phyloP scores from a whole-genome alignment of 2,329 filamentous ascomycete genomes.

The Fusarium tanahbumbuense region DNA sequence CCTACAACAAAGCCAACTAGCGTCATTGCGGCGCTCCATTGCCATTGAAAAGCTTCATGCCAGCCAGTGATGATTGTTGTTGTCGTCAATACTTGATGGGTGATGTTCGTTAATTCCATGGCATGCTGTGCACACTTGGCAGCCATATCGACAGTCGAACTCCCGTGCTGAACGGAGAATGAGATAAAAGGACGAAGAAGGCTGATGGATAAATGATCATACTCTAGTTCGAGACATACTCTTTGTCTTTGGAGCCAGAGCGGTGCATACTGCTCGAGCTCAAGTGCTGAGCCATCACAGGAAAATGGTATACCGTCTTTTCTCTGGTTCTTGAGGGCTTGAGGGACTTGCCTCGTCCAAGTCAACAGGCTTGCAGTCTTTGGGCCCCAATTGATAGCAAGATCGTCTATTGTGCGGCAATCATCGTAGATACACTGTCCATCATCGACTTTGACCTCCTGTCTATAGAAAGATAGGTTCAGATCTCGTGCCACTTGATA shows the following conservation, averaged over 20 bases:
- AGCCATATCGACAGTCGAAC: background rate
- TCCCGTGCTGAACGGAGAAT: background rate
- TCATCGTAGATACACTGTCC: conserved; percentile 2
- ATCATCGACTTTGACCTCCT: background rate
- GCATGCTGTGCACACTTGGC: conserved; percentile 6
- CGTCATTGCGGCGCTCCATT: conserved; percentile 18
- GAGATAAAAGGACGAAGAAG: conserved; percentile 19
- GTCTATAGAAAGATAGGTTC: background rate
- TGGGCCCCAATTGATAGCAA: background rate
- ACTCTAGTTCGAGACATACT: conserved; percentile 4
- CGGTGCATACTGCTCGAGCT: conserved; percentile 5
- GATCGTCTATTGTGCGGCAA: background rate
- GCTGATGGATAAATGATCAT: conserved; percentile 10
- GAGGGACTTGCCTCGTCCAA: conserved; percentile 3
- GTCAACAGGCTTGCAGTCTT: background rate
- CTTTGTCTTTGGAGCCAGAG: conserved; percentile 19
- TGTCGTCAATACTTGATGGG: background rate
- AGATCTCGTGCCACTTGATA: background rate
- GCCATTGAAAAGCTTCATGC: conserved; percentile 25
- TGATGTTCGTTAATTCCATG: conserved; percentile 9
- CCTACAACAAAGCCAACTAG: conserved; percentile 4
- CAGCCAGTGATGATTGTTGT: conserved; percentile 8
- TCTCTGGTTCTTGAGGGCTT: background rate
- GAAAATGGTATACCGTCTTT: background rate
- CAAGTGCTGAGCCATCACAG: background rate